Percentiles rank a stretch among this genome's conserved stretches.
Conservation (phyloP, 495 filamentous ascomycete species). For the Patellaria atrata region DNA sequence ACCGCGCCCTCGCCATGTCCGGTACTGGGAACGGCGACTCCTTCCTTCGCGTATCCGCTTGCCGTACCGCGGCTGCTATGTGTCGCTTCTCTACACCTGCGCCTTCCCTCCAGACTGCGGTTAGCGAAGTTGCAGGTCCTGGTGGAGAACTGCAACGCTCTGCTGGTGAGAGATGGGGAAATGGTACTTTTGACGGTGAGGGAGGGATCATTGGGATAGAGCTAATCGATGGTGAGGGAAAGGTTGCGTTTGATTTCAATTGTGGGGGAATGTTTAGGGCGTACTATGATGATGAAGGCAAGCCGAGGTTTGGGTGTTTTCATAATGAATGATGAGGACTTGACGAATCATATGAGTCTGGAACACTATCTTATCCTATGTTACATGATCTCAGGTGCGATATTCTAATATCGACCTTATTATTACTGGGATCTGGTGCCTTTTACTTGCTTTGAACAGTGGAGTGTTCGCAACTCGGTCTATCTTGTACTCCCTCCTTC, state of each 20-base stretch:
- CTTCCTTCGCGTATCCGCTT: constrained; percentile 62
- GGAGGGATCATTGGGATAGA: constrained; percentile 87
- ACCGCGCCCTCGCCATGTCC: constrained; percentile 47
- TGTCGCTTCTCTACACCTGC: constrained; percentile 42
- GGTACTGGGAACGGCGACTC: constrained; percentile 88
- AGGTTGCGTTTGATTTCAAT: constrained; percentile 64
- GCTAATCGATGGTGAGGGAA: constrained; percentile 34
- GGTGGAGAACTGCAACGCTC: constrained; percentile 61
- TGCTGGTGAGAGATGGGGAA: constrained; percentile 61
- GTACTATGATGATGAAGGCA: constrained; percentile 53
- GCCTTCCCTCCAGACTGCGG: constrained; percentile 31
- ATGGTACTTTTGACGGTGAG: constrained; percentile 64
- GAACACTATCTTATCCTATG: too few relatives aligned
- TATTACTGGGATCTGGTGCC: too few relatives aligned
- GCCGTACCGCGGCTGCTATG: constrained; percentile 57
- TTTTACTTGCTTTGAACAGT: too few relatives aligned
- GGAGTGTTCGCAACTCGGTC: too few relatives aligned
- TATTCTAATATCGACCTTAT: too few relatives aligned
- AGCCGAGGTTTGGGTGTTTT: too few relatives aligned
- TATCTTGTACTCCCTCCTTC: too few relatives aligned
- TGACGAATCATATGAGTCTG: too few relatives aligned
- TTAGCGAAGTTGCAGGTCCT: constrained; percentile 50
- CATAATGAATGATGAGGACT: too few relatives aligned
- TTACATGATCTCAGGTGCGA: too few relatives aligned
- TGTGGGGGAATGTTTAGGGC: constrained; percentile 84